A percentile compares a stretch with the other conserved stretches of the same genome.
phyloP scores from a whole-genome alignment of 805 yeast genomes.

The Metschnikowia lochheadii region DNA sequence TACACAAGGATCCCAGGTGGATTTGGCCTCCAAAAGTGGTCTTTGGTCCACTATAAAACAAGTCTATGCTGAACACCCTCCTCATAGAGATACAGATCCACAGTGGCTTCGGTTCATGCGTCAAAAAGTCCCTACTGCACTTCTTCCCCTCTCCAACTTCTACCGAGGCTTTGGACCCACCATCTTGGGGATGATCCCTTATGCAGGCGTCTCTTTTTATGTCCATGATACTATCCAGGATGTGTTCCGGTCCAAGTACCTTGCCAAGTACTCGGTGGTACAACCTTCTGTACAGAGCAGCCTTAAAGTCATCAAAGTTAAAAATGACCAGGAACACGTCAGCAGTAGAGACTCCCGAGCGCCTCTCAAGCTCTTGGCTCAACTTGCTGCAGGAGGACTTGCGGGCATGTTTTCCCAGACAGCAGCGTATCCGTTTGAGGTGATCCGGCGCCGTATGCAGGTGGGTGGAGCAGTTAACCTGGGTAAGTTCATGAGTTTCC shows the following conservation, averaged over 20 bases:
- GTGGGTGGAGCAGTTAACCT: conserved; percentile 76
- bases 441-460: conserved; percentile 90
- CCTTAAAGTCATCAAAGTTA: conserved; percentile 18
- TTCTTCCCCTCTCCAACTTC: conserved; percentile 56
- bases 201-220: conserved; percentile 95
- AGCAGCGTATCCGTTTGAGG: conserved; percentile 96
- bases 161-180: conserved; percentile 95
- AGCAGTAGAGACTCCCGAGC: conserved; percentile 41
- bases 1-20: too few relatives aligned
- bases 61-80: conserved; percentile 37
- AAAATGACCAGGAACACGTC: conserved; percentile 16
- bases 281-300: conserved; percentile 12
- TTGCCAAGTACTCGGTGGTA: conserved; percentile 51
- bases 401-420: conserved; percentile 95
- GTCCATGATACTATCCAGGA: conserved; percentile 92
- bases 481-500: conserved; percentile 53
- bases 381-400: conserved; percentile 88
- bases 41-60: conserved; percentile 28
- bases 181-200: conserved; percentile 91
- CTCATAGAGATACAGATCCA: conserved; percentile 31
- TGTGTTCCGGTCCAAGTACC: conserved; percentile 57
- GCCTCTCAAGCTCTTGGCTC: conserved; percentile 89
- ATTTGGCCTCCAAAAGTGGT: background rate
- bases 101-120: conserved; percentile 35
- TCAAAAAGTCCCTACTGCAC: conserved; percentile 26